A percentile compares a stretch with the other conserved stretches of the same genome.
phyloP scores from a whole-genome alignment of 2,329 filamentous ascomycete genomes.

The Chaetomium sp. region DNA sequence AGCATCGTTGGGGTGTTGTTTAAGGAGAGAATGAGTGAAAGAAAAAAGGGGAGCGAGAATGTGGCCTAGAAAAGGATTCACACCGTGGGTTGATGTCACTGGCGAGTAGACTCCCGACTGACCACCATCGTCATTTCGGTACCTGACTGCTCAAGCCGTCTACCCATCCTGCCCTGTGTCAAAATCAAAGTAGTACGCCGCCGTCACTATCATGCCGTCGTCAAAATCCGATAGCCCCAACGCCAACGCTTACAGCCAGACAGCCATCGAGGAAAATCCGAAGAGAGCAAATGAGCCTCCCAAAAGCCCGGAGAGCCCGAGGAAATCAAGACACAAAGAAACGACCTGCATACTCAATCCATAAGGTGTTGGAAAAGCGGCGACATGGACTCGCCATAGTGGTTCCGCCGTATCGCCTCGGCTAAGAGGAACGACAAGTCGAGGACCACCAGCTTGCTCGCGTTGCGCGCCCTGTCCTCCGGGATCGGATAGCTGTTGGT shows the following conservation, averaged over 20 bases:
- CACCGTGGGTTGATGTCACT: conserved; percentile 1
- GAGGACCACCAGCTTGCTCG: conserved; percentile 79
- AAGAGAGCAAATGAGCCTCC: conserved; percentile 8
- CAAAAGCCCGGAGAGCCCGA: neutral
- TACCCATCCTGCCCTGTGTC: conserved; percentile 14
- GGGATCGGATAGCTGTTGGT: conserved; percentile 96
- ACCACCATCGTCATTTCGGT: conserved; percentile 22
- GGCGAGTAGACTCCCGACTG: conserved; percentile 14
- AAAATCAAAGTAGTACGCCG: conserved; percentile 12
- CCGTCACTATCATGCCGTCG: conserved; percentile 6
- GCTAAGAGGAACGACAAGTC: conserved; percentile 82
- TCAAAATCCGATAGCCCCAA: conserved; percentile 6
- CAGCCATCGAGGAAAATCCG: conserved; percentile 15
- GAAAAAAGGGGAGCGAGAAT: neutral
- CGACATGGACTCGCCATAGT: conserved; percentile 83
- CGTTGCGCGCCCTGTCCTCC: conserved; percentile 61
- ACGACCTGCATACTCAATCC: conserved; percentile 38
- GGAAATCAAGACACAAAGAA: conserved; percentile 12
- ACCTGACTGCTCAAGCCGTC: conserved; percentile 24
- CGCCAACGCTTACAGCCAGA: conserved; percentile 23
- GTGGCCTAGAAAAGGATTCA: no score
- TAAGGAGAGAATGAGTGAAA: neutral
- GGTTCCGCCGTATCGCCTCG: conserved; percentile 91
- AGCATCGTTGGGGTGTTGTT: conserved; percentile 58
- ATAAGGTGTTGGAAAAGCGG: conserved; percentile 61